Base-by-base conservation (phyloP, 2,329 filamentous ascomycete species). In the Ceratocystis cubensis region DNA sequence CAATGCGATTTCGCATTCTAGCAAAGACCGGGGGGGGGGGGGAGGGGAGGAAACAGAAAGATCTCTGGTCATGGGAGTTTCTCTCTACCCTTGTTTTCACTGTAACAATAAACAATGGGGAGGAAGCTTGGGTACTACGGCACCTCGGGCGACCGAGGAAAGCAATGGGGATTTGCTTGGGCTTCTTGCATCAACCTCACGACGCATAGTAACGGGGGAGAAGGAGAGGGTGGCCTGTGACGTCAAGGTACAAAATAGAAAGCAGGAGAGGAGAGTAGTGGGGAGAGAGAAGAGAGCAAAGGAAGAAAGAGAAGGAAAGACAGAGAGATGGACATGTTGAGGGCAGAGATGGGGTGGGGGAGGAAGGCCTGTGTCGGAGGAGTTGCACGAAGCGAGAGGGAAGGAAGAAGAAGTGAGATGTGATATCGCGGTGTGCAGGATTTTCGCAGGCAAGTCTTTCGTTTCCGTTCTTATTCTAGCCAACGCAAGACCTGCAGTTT, bases 61-160 rank as follows among this genome's bases (percentile, higher is more conserved):
- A 41, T 41, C 10, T 41, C 37, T 41, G 10, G 2, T 4, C 37
- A 41, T 13, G 37, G 37, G 10, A 13, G 37, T 17, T 28, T 30
- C 10, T 56, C 37, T 65, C 63, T 53, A 53, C 30, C 30, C n/a
- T 15, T 28, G 25, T 48, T 30, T 44, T 7, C 5, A 41, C n/a
- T 45, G 15, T 20, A 28, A 30, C 33, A n/a, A 65, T 22, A 20
- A 20, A 22, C 63, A 45, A 28, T 17, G 57, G 28, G 69, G 76
- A 76, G 82, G 80, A 84, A 69, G 77, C 80, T 1, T 85, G 82
- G 82, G 78, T 80, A 53, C 75, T 79, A 53, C 78, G 78, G 33
- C 76, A 79, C 53, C 76, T 77, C 13, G 78, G 77, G 8, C 76
- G 78, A 28, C 71, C 75, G 33, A 76, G 78, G 17, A 74, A 75